Base-by-base conservation (phyloP, 2,329 filamentous ascomycete species). In the Aspergillus sp. region DNA sequence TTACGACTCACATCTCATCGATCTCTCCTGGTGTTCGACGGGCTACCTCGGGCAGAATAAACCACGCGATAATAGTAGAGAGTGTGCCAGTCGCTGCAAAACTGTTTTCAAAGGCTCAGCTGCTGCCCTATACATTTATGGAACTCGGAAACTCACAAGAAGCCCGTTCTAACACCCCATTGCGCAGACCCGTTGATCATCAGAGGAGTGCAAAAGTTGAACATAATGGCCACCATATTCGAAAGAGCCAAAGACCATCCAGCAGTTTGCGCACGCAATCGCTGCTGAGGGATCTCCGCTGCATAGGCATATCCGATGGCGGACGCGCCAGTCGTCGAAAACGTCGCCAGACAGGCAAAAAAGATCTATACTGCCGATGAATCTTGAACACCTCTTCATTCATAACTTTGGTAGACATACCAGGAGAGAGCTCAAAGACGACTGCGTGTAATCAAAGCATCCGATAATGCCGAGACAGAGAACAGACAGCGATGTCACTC, bases 31-130 rank as follows among this genome's bases (percentile, higher is more conserved):
- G 69, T 6, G 67, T 77, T 26, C 78, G 65, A 2, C 75, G 76
- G 57, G 76, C 77, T 57, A 80, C 80, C 58, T 83, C 81, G 0
- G 81, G 81, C 0, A 83, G 67, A 20, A 72, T 72, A 14, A 76
- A 71, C 66, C 72, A 83, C 0, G 75, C 73, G 3, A 77, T 46
- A 5, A 72, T 42, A 0, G 61, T 56, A 0, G 62, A 63, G 2
- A 72, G 16, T 0, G 67, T 20, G 41, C 67, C 70, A 5, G 67
- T 62, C 1, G 55, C 72, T 0, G 66, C 64, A 53, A 73, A 75
- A 36, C 73, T 71, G 47, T 30, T 42, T 19, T 11, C 30, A 45
- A 17, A 35, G 17, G 1, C 13, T 7, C 19, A 30, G 20, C 26
- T 45, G 7, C 22, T 11, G 17, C 10, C 2, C 26, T 2, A 38